phyloP scores from a whole-genome alignment of 495 filamentous ascomycete genomes.

The Penicillium nucicola region DNA sequence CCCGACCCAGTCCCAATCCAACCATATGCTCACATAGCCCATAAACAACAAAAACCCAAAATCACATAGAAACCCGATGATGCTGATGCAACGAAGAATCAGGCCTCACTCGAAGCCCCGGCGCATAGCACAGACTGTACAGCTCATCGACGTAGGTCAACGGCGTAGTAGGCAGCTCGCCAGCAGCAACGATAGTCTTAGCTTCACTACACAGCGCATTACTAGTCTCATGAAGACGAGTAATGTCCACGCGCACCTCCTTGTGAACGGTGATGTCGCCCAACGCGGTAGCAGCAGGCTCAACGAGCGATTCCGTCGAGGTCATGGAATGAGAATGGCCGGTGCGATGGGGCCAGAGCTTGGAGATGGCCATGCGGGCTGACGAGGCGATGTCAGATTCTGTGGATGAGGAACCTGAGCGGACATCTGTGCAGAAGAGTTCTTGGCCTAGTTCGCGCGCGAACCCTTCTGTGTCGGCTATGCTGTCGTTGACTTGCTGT shows the following conservation, averaged over 20 bases:
- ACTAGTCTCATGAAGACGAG: conserved; percentile 28
- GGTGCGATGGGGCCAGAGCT: conserved; percentile 29
- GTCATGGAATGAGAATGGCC: conserved; percentile 27
- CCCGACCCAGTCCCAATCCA: no score
- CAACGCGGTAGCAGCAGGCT: conserved; percentile 20
- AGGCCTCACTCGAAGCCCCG: conserved; percentile 30
- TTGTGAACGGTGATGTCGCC: conserved; percentile 54
- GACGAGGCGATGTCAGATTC: conserved; percentile 25
- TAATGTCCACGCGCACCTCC: conserved; percentile 51
- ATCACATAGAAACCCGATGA: not conserved
- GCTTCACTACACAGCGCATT: conserved; percentile 21
- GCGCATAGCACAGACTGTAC: conserved; percentile 41
- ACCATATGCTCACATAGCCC: not conserved
- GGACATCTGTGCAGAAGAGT: conserved; percentile 28
- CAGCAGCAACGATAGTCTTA: conserved; percentile 30
- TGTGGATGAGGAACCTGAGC: conserved; percentile 23
- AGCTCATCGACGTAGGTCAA: conserved; percentile 42
- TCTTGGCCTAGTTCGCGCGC: conserved; percentile 38
- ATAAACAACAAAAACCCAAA: not conserved
- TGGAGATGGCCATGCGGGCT: conserved; percentile 22
- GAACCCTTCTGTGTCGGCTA: conserved; percentile 50
- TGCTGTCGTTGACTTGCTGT: conserved; percentile 51
- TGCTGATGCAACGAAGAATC: conserved; percentile 17
- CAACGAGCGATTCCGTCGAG: conserved; percentile 31
- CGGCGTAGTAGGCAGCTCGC: conserved; percentile 20